A percentile compares a stretch with the other conserved stretches of the same genome.
Evolutionary conservation across 2,329 filamentous ascomycete genomes (phyloP).

Genomic region (Cladosporium sp.): DNA sequence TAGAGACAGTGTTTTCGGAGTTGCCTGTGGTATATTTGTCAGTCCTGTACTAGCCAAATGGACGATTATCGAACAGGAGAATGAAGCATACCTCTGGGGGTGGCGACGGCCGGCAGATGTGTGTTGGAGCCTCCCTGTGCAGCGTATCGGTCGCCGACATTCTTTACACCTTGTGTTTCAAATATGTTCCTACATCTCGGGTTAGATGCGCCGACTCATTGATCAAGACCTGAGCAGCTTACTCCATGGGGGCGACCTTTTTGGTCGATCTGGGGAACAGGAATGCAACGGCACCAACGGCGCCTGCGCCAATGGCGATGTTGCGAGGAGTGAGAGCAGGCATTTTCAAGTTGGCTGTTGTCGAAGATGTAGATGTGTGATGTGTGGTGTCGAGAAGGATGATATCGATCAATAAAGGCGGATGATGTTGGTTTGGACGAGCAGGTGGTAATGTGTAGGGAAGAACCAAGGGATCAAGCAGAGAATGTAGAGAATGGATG

Average conservation of each 20-base stretch:
- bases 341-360: constrained; percentile 21
- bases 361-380: neutral
- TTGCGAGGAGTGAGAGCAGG: constrained; percentile 35
- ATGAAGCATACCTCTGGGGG: constrained; percentile 34
- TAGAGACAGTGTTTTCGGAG: constrained; percentile 28
- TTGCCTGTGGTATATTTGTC: constrained; percentile 28
- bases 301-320: constrained; percentile 34
- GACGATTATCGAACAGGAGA: neutral
- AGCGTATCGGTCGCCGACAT: constrained; percentile 39
- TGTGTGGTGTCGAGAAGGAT: neutral
- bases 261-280: constrained; percentile 28
- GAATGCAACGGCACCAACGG: constrained; percentile 29
- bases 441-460: neutral
- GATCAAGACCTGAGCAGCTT: neutral
- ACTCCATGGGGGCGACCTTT: constrained; percentile 21
- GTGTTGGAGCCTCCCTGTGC: constrained; percentile 39
- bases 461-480: neutral
- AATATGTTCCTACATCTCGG: constrained; percentile 32
- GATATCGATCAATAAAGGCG: neutral
- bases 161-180: constrained; percentile 39
- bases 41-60: neutral
- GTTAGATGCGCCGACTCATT: neutral
- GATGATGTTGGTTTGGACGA: neutral
- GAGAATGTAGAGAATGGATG: neutral
- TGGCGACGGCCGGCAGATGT: constrained; percentile 40